phyloP scores from a whole-genome alignment of 305 asterid genomes.

The Solanum hybrid region DNA sequence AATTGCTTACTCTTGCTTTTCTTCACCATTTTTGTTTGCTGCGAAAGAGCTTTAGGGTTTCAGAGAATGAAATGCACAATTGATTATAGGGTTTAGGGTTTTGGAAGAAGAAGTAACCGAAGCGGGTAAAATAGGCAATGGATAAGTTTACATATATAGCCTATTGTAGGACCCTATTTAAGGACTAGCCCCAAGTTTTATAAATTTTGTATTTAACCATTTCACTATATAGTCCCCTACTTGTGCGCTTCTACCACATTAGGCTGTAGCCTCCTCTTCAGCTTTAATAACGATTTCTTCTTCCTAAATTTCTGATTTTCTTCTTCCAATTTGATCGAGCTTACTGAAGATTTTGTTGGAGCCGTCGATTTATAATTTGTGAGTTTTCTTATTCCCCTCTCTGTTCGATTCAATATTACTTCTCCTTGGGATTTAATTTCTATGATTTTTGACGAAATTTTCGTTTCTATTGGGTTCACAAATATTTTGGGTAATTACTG shows the following conservation, averaged over 20 bases:
- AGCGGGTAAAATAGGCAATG: background rate
- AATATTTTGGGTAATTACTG: background rate
- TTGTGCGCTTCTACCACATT: background rate
- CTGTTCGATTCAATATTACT: background rate
- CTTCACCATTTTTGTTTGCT: conserved; percentile 17
- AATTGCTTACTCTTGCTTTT: conserved; percentile 25
- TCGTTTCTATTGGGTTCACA: background rate
- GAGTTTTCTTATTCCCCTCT: background rate
- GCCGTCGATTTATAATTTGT: background rate
- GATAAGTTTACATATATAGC: background rate
- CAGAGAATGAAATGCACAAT: background rate
- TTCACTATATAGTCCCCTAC: background rate
- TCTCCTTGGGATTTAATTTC: no score
- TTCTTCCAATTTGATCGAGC: background rate
- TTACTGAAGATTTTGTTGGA: background rate
- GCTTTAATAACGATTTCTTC: background rate
- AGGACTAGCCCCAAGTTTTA: background rate
- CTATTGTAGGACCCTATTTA: background rate
- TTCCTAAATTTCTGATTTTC: background rate
- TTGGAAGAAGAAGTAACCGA: background rate
- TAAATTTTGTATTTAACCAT: background rate
- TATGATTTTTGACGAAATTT: background rate
- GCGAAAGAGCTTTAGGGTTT: background rate
- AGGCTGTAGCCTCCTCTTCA: background rate
- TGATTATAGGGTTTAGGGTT: background rate